A percentile compares a stretch with the other conserved stretches of the same genome.
Conservation (phyloP, 805 yeast genomes). For the Pichia nanzhaoensis region DNA sequence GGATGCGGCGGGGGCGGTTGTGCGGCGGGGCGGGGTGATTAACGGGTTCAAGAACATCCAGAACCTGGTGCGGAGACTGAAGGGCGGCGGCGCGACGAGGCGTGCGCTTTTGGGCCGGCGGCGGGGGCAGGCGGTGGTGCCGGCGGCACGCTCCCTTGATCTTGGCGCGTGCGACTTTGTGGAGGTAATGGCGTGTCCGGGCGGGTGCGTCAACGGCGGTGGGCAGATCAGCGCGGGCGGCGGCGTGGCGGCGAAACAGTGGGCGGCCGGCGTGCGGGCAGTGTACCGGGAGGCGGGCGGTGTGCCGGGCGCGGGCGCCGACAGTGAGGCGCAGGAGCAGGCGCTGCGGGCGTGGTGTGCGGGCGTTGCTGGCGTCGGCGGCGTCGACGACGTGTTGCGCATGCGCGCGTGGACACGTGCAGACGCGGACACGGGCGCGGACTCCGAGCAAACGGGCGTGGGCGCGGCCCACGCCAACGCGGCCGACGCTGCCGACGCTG, state of each 20-base stretch:
- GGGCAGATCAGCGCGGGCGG: constrained; percentile 64
- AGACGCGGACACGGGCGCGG: background rate
- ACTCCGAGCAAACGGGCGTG: background rate
- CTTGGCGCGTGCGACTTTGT: constrained; percentile 70
- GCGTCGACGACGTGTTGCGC: too few species aligned
- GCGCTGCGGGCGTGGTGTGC: too few species aligned
- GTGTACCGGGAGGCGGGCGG: too few species aligned
- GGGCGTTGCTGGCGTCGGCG: too few species aligned
- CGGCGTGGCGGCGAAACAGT: constrained; percentile 13
- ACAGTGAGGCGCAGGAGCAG: too few species aligned
- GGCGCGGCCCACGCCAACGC: too few species aligned
- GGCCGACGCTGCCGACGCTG: too few species aligned
- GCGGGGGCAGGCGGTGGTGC: constrained; percentile 13
- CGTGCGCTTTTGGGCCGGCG: too few species aligned
- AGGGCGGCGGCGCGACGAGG: constrained; percentile 37
- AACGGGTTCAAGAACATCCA: constrained; percentile 95
- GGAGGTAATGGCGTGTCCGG: constrained; percentile 98
- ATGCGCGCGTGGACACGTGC: too few species aligned
- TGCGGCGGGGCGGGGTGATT: constrained; percentile 59
- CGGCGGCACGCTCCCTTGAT: constrained; percentile 35
- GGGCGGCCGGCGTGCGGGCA: background rate
- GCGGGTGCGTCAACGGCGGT: constrained; percentile 96
- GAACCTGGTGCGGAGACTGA: constrained; percentile 79
- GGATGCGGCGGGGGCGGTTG: constrained; percentile 26
- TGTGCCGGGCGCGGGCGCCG: too few species aligned